Evolutionary conservation across 2,329 filamentous ascomycete genomes (phyloP).

Genomic region (Gremmenia infestans): DNA sequence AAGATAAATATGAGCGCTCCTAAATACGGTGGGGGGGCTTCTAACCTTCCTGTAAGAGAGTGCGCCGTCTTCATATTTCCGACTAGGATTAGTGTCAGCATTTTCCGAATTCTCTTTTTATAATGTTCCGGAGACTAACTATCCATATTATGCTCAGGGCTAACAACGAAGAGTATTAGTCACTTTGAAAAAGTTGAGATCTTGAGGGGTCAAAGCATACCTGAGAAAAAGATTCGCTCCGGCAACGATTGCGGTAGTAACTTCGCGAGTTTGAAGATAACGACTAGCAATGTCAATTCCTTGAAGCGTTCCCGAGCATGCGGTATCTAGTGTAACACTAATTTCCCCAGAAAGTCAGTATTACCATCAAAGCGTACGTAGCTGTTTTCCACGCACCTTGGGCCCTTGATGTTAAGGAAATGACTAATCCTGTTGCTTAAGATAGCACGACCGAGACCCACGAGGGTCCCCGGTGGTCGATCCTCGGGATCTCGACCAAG

Average conservation of each 20-base stretch:
- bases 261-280: conserved; percentile 41
- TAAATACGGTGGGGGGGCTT: neutral
- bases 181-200: conserved; percentile 6
- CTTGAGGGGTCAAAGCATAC: neutral
- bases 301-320: conserved; percentile 52
- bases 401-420: conserved; percentile 51
- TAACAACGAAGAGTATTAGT: conserved; percentile 2
- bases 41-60: conserved; percentile 2
- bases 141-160: conserved; percentile 11
- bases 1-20: no score
- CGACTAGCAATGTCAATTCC: conserved; percentile 48
- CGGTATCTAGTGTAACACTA: conserved; percentile 53
- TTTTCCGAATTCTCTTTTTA: neutral
- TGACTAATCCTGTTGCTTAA: conserved; percentile 49
- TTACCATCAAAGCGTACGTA: no score
- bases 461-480: conserved; percentile 1
- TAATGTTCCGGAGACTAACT: neutral
- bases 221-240: conserved; percentile 25
- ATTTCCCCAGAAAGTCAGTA: conserved; percentile 25
- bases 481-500: conserved; percentile 17
- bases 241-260: conserved; percentile 27
- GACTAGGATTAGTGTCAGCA: neutral
- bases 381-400: conserved; percentile 22
- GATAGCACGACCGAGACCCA: conserved; percentile 28
- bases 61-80: conserved; percentile 2